A percentile compares a stretch with the other conserved stretches of the same genome.
Conservation (phyloP, 495 filamentous ascomycete genomes). For the Penicillium subrubescens region DNA sequence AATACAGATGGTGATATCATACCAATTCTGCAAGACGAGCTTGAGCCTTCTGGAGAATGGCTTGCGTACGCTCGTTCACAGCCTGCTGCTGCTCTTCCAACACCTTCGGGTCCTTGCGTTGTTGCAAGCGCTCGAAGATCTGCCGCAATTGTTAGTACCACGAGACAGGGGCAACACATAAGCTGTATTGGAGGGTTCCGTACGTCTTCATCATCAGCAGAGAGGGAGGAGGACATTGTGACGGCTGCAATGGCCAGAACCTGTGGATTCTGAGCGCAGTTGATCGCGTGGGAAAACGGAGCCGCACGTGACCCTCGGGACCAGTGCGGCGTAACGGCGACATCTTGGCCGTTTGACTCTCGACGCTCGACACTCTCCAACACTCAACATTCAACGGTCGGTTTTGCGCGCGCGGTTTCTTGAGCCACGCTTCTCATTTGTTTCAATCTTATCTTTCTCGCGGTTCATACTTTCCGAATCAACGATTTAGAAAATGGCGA, state of each 20-base stretch:
- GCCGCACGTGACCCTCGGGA: conserved; percentile 30
- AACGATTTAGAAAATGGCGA: conserved; percentile 63
- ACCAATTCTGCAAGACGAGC: conserved; percentile 59
- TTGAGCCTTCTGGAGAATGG: conserved; percentile 68
- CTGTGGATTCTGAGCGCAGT: conserved; percentile 12
- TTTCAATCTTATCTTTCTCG: neutral
- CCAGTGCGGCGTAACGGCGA: conserved; percentile 6
- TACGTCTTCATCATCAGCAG: conserved; percentile 49
- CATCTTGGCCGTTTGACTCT: neutral
- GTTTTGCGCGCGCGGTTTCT: neutral
- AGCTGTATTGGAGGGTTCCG: neutral
- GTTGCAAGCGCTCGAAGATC: conserved; percentile 69
- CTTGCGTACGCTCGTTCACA: conserved; percentile 61
- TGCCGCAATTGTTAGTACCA: conserved; percentile 25
- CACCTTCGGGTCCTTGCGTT: conserved; percentile 60
- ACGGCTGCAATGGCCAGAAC: conserved; percentile 40
- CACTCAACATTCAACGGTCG: neutral
- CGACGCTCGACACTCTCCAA: neutral
- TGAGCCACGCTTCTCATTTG: neutral
- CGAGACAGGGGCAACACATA: conserved; percentile 4
- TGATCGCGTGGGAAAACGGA: conserved; percentile 24
- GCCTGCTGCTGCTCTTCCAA: conserved; percentile 63
- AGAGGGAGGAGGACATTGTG: conserved; percentile 48
- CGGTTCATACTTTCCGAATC: neutral
- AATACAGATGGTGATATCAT: conserved; percentile 9